phyloP scores from a whole-genome alignment of 2,329 filamentous ascomycete species.

The Fusarium tricinctum region DNA sequence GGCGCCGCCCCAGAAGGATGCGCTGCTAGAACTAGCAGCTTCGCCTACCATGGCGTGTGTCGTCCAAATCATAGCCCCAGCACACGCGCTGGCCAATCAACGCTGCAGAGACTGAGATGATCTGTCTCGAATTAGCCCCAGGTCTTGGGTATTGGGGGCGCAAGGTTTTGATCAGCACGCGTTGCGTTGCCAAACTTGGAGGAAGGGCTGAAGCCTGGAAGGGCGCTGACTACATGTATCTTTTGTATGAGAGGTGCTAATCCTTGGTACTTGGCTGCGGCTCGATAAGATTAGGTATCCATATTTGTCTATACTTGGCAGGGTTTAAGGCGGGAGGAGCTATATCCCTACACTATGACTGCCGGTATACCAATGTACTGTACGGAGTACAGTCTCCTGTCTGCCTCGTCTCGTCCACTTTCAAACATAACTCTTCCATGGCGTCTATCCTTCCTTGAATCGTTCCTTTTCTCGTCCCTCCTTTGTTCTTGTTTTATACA shows the following conservation, averaged over 20 bases:
- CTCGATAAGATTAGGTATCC: conserved; percentile 32
- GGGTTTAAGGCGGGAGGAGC: conserved; percentile 17
- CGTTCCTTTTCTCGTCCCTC: conserved; percentile 2
- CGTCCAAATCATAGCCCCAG: conserved; percentile 30
- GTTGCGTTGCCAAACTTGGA: conserved; percentile 1
- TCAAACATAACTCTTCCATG: conserved; percentile 11
- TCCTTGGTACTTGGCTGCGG: not conserved
- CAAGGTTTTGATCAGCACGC: conserved; percentile 8
- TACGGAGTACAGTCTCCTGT: conserved; percentile 5
- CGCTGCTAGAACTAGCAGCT: conserved; percentile 1
- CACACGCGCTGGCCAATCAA: conserved; percentile 11
- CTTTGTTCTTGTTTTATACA: conserved; percentile 9
- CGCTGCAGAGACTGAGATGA: conserved; percentile 11
- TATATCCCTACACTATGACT: conserved; percentile 8
- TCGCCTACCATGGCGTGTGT: conserved; percentile 5
- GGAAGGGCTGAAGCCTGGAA: not conserved
- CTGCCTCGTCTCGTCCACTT: conserved; percentile 20
- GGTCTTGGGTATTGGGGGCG: no score
- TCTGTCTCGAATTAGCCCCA: conserved; percentile 21
- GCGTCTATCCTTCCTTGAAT: conserved; percentile 1
- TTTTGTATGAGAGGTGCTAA: not conserved
- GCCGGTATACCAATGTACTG: conserved; percentile 1
- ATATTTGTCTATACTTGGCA: conserved; percentile 16
- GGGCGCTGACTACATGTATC: conserved; percentile 2
- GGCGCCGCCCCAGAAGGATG: not conserved